A percentile compares a stretch with the other conserved stretches of the same genome.
Conservation (phyloP, 495 filamentous ascomycete genomes). For the Lophiotrema nucula region DNA sequence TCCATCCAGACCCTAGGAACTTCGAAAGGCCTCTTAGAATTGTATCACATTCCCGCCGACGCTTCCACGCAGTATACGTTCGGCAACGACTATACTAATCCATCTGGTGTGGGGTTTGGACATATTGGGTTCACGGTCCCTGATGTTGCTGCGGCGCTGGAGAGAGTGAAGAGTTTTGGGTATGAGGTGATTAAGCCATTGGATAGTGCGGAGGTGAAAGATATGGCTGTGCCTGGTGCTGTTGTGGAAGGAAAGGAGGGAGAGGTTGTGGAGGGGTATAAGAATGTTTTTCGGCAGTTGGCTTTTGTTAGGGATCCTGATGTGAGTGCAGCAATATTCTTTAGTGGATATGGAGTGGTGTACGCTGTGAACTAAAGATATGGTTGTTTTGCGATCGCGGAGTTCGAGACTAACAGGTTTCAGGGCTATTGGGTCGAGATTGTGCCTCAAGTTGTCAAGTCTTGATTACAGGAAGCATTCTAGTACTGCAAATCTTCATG, state of each 20-base stretch:
- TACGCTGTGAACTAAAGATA: neutral
- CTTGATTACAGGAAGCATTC: no score
- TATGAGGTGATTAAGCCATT: constrained; percentile 22
- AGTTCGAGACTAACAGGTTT: constrained; percentile 1
- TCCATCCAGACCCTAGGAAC: constrained; percentile 7
- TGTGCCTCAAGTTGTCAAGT: constrained; percentile 17
- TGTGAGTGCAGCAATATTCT: constrained; percentile 15
- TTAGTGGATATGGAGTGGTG: neutral
- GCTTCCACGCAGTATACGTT: neutral
- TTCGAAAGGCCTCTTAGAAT: constrained; percentile 20
- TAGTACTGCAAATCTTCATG: no score
- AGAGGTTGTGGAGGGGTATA: constrained; percentile 17
- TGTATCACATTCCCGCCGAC: constrained; percentile 23
- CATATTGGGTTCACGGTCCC: constrained; percentile 27
- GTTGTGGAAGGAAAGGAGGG: neutral
- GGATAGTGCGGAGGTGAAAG: constrained; percentile 3
- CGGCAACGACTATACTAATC: constrained; percentile 15
- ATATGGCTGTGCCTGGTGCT: constrained; percentile 4
- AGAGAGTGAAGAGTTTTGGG: constrained; percentile 15
- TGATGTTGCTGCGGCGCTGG: constrained; percentile 4
- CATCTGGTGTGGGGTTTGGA: constrained; percentile 17
- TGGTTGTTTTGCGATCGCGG: neutral
- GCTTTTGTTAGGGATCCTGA: constrained; percentile 27
- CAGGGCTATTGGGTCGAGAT: constrained; percentile 27
- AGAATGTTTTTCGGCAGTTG: constrained; percentile 21